Percentiles rank a stretch among this genome's conserved stretches.
These are phyloP conservation scores for Dryas octopetala DNA, from an alignment of 306 rosid genomes.

Conservation along the genomic window DNA sequence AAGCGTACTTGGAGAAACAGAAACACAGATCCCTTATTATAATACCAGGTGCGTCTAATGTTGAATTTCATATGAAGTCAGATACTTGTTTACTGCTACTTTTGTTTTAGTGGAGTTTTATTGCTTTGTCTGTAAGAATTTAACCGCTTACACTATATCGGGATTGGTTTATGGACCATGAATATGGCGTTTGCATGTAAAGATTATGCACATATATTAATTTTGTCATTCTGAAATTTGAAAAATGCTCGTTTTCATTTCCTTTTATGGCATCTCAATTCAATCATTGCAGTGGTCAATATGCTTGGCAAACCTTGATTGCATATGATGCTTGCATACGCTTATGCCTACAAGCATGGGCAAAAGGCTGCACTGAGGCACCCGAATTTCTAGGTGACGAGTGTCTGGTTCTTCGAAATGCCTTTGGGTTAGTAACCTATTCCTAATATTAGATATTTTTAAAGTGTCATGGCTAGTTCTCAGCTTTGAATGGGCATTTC, in stretches of 20 bases:
- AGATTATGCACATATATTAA: not conserved
- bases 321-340: slow-evolving; percentile 94
- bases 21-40: slow-evolving; percentile 43
- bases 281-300: slow-evolving; percentile 68
- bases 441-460: slow-evolving; percentile 14
- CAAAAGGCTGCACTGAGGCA: slow-evolving; percentile 83
- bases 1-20: slow-evolving; percentile 41
- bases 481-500: slow-evolving; percentile 14
- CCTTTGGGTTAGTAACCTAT: slow-evolving; percentile 71
- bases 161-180: not conserved
- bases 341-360: slow-evolving; percentile 94
- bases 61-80: slow-evolving; percentile 12
- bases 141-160: not conserved
- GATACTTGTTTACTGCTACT: not conserved
- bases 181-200: not conserved
- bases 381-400: slow-evolving; percentile 79
- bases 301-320: slow-evolving; percentile 91
- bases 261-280: slow-evolving; percentile 23
- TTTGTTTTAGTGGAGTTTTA: not conserved
- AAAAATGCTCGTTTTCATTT: not conserved
- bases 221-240: slow-evolving; percentile 1
- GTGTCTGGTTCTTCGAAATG: slow-evolving; percentile 80
- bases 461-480: slow-evolving; percentile 18
- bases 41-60: slow-evolving; percentile 57
- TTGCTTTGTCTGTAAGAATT: not conserved